Base-by-base conservation (phyloP, 2,329 filamentous ascomycete genomes). In the Karstenula rhodostoma region DNA sequence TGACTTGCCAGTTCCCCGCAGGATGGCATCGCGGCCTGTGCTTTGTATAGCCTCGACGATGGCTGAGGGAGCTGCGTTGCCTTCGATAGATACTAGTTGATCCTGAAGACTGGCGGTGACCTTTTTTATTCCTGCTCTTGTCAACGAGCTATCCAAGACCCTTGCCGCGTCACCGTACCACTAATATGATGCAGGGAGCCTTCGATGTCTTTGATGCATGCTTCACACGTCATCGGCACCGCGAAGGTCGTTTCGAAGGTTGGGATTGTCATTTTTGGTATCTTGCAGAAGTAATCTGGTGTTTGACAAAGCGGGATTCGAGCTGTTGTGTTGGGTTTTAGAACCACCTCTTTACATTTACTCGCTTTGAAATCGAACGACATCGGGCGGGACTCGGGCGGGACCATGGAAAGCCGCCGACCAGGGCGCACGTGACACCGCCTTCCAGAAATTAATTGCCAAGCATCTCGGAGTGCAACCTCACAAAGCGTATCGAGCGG, bases 21-120 rank as follows among this genome's bases (percentile, higher is more conserved):
- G 82, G 73, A 99, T 97, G 48, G 94, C 94, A 86, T 98, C 94
- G 73, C 93, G 88, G 55, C 95, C 95, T 10, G 94, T 97, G 47
- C 86, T 84, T 81, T 97, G 91, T 65, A 98, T 96, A 8, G 94
- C 91, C 64, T 89, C 84, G 32, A 97, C 93, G 66, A 98, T 96
- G 48, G 90, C 87, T 56, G 94, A 97, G 17, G 95, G 95, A 22
- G 95, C 88, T 67, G 92, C 92, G 86, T 92, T 97, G 68, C 95
- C 94, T 78, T 95, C 90, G 42, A 97, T 87, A 17, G 90, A 88
- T 35, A 98, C 87, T 48, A 96, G 82, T 79, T 97, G 94, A 61
- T 94, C 88, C 74, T 91, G 84, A 53, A 98, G 84, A 76, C 91
- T 91, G 67, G 90, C 93, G 62, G 94, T 87, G 56, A 98, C 89